phyloP scores from a whole-genome alignment of 108 stramenopile species.

The Pseudonitzschia pungens region DNA sequence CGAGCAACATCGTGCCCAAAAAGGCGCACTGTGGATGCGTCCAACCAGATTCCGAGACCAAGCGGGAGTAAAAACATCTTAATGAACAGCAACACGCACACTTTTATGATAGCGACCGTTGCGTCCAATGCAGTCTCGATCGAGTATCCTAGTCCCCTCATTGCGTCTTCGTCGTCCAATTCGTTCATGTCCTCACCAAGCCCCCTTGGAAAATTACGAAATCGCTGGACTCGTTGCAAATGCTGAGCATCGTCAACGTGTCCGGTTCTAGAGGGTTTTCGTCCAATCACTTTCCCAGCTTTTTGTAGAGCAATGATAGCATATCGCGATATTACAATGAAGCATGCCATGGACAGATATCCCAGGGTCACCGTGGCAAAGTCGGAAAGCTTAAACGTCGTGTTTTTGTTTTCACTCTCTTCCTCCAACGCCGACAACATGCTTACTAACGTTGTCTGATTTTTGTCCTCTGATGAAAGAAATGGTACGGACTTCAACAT shows the following conservation, averaged over 20 bases:
- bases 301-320: conserved; percentile 14
- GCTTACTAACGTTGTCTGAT: conserved; percentile 25
- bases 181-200: conserved; percentile 10
- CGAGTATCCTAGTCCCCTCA: conserved; percentile 29
- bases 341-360: conserved; percentile 45
- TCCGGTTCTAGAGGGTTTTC: not conserved
- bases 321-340: conserved; percentile 35
- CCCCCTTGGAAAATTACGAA: not conserved
- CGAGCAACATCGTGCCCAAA: conserved; percentile 56
- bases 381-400: conserved; percentile 61
- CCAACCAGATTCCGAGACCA: conserved; percentile 72
- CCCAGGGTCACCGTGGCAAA: conserved; percentile 55
- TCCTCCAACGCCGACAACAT: conserved; percentile 24
- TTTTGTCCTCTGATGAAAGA: conserved; percentile 32
- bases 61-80: conserved; percentile 87
- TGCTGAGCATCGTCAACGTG: conserved; percentile 1
- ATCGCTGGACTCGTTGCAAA: not conserved
- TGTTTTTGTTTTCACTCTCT: conserved; percentile 35
- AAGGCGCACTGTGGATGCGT: conserved; percentile 60
- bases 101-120: conserved; percentile 66
- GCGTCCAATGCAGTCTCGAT: conserved; percentile 52
- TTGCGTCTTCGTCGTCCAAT: conserved; percentile 14
- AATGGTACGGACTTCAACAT: conserved; percentile 28
- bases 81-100: conserved; percentile 77
- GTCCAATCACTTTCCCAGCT: conserved; percentile 12